Conservation (phyloP, 495 filamentous ascomycete species). For the Melanomma pulvis-pyrius region DNA sequence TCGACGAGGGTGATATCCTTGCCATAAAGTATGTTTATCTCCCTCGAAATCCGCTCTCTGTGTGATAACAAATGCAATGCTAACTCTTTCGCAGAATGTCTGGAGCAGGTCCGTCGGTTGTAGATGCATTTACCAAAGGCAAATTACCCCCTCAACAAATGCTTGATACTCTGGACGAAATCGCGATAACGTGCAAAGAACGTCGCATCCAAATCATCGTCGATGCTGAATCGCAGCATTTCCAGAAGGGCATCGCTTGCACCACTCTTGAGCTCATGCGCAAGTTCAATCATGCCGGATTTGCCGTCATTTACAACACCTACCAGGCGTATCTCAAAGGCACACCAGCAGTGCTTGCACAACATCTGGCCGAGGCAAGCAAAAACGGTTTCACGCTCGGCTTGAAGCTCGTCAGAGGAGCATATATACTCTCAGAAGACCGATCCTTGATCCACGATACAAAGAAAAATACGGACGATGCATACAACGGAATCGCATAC, state of each 20-base stretch:
- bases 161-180: neutral
- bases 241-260: conserved; percentile 46
- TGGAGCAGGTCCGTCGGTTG: neutral
- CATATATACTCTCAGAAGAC: conserved; percentile 49
- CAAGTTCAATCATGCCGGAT: conserved; percentile 42
- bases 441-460: conserved; percentile 50
- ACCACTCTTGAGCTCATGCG: conserved; percentile 51
- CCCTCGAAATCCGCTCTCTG: neutral
- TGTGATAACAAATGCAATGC: neutral
- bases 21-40: conserved; percentile 67
- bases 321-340: conserved; percentile 49
- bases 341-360: conserved; percentile 44
- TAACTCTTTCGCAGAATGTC: too few species aligned
- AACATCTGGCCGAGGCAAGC: conserved; percentile 43
- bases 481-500: conserved; percentile 49
- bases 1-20: conserved; percentile 75
- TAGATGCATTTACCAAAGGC: neutral
- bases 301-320: conserved; percentile 49
- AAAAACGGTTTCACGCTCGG: conserved; percentile 45
- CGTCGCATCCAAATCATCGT: neutral
- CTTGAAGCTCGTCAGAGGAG: conserved; percentile 50
- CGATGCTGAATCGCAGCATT: conserved; percentile 44
- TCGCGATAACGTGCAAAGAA: neutral
- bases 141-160: neutral
- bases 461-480: conserved; percentile 48